phyloP scores from a whole-genome alignment of 805 yeast genomes.

The Suhomyces faveliae region DNA sequence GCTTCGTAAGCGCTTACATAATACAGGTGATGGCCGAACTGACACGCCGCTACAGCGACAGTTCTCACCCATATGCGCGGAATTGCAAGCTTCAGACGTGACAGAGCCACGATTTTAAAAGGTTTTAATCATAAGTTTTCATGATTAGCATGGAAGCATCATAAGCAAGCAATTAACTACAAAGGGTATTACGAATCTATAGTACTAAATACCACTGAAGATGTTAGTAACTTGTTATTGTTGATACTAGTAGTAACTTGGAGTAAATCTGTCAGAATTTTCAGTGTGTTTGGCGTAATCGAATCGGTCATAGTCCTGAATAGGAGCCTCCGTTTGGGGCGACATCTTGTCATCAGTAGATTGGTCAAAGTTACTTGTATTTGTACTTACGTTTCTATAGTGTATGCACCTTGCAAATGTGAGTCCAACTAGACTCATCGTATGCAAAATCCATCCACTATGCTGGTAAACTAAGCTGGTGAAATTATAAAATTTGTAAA shows the following conservation, averaged over 20 bases:
- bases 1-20: not conserved
- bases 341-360: slow-evolving; percentile 63
- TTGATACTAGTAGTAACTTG: slow-evolving; percentile 6
- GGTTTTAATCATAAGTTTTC: slow-evolving; percentile 46
- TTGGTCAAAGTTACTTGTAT: not conserved
- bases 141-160: slow-evolving; percentile 67
- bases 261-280: slow-evolving; percentile 49
- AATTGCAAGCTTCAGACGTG: slow-evolving; percentile 35
- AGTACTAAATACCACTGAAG: not conserved
- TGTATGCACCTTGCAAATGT: not conserved
- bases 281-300: slow-evolving; percentile 68
- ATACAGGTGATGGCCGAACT: not conserved
- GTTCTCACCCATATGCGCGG: not conserved
- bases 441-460: not conserved
- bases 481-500: no score
- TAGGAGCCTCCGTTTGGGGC: slow-evolving; percentile 72
- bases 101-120: slow-evolving; percentile 27
- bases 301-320: slow-evolving; percentile 68
- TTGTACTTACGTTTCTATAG: not conserved
- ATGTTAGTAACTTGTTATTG: not conserved
- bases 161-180: slow-evolving; percentile 31
- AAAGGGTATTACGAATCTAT: not conserved
- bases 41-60: not conserved
- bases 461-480: no score
- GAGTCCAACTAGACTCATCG: not conserved